phyloP scores from a whole-genome alignment of 1,284 basidiomycete species.

The Ustilago hordei region DNA sequence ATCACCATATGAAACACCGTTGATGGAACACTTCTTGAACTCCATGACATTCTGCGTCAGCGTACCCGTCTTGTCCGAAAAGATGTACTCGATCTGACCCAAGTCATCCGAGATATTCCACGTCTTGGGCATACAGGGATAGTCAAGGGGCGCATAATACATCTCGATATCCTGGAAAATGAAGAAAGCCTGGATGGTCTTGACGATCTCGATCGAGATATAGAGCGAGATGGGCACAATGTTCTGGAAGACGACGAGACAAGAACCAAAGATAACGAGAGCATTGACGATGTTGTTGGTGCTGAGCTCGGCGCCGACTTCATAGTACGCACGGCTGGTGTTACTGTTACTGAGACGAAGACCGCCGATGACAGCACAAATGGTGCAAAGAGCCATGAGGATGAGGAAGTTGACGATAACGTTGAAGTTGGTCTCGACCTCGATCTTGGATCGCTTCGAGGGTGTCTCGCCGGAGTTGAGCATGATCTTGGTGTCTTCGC shows the following conservation, averaged over 20 bases:
- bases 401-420: conserved; percentile 93
- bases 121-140: conserved; percentile 91
- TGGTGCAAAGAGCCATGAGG: conserved; percentile 82
- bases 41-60: conserved; percentile 85
- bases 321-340: conserved; percentile 80
- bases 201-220: conserved; percentile 97
- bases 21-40: conserved; percentile 93
- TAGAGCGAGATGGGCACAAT: conserved; percentile 97
- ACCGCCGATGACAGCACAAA: conserved; percentile 80
- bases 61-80: conserved; percentile 83
- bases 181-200: conserved; percentile 96
- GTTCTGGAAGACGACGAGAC: conserved; percentile 93
- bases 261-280: conserved; percentile 81
- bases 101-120: conserved; percentile 99
- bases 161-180: conserved; percentile 95
- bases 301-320: conserved; percentile 45
- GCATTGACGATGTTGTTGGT: conserved; percentile 78
- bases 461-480: conserved; percentile 84
- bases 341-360: conserved; percentile 76
- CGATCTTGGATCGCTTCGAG: conserved; percentile 94
- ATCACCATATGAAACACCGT: conserved; percentile 87
- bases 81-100: conserved; percentile 97
- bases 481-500: conserved; percentile 97
- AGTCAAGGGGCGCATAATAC: conserved; percentile 87
- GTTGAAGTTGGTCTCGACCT: conserved; percentile 98